Evolutionary conservation across 1,284 basidiomycete genomes (phyloP), one percentile per base, ranked within the genome.

Genomic region (Meira nashicola): DNA sequence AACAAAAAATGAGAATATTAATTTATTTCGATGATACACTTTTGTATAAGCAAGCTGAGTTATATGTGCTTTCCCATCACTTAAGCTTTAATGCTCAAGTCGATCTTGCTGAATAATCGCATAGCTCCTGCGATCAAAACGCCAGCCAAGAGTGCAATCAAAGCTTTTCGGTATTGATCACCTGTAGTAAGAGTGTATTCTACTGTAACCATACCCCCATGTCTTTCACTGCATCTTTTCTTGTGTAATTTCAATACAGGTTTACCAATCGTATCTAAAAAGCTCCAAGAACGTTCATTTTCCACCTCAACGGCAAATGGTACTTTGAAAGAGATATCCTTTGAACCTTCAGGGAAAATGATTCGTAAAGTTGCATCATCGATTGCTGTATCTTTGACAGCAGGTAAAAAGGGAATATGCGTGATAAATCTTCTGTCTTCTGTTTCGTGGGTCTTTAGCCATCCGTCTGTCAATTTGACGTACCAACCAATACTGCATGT

Each of bases 401-500:
- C 82, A 0, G 89, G 93, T 82, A 93, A 84, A 76, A 96, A 86
- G 14, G 94, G 94, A 6, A 98, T 83, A 55, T 86, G 86, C 23
- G 92, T 83, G 15, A 89, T 82, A 73, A 89, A 87, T 53, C 70
- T 83, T 33, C 28, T 33, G 3, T 33, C 28, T 33, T 3, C 28
- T 84, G 41, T 84, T 85, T 1, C 80, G 83, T 60, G 79, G 81
- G 67, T 79, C 80, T 68, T 88, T 84, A 74, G 84, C 84, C 39
- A 83, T 4, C 70, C 70, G 1, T 41, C 12, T 10, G 55, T 53
- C n/a, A 76, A 65, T 9, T 60, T 58, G 12, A 90, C 87, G 72
- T 97, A 92, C 84, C 89, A 99, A 2, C 95, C 95, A 11, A 97
- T 83, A 5, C 89, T 91, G 80, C 94, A 98, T 44, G 83, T 86